A percentile compares a stretch with the other conserved stretches of the same genome.
Conservation (phyloP, 768 basidiomycete species). For the Xerocomus spinulosus region DNA sequence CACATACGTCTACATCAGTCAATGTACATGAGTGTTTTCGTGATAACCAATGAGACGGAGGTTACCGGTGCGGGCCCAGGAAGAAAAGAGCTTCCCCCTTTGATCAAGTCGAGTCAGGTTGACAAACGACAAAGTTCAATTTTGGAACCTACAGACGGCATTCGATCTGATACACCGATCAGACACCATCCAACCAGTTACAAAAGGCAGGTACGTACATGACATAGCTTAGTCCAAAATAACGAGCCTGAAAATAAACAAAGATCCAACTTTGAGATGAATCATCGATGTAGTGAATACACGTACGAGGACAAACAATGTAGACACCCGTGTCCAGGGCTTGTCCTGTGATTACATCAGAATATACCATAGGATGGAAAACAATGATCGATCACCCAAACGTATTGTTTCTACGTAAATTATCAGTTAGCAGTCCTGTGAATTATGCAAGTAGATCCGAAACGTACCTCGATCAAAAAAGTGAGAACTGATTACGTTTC, state of each 20-base stretch:
- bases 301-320: not conserved
- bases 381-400: not conserved
- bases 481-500: too few relatives aligned
- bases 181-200: not conserved
- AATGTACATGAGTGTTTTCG: not conserved
- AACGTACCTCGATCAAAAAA: too few relatives aligned
- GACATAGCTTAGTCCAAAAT: not conserved
- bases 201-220: not conserved
- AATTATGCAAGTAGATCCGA: too few relatives aligned
- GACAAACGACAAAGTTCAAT: not conserved
- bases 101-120: too few relatives aligned
- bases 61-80: not conserved
- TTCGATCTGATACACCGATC: not conserved
- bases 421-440: too few relatives aligned
- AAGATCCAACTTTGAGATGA: not conserved
- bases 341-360: not conserved
- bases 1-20: not conserved
- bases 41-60: not conserved
- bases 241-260: not conserved
- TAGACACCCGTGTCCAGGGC: constrained; percentile 1
- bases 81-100: not conserved
- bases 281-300: not conserved
- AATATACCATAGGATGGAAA: not conserved
- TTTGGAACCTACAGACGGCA: not conserved
- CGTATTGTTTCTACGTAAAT: not conserved